phyloP scores from a whole-genome alignment of 768 basidiomycete genomes.

The Collybiopsis confluens region DNA sequence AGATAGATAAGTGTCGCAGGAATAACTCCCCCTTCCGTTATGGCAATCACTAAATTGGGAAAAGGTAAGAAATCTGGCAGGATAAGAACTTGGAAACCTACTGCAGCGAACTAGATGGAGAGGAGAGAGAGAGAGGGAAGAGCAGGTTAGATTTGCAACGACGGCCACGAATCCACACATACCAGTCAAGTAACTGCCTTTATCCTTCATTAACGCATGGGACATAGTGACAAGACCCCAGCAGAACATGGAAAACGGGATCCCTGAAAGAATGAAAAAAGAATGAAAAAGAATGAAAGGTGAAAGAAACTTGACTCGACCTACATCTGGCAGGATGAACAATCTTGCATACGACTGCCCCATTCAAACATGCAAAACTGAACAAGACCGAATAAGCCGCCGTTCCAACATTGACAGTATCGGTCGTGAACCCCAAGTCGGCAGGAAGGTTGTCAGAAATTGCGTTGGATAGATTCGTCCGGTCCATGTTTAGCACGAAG shows the following conservation, averaged over 20 bases:
- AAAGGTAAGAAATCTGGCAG: neutral
- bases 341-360: constrained; percentile 34
- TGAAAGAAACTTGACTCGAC: neutral
- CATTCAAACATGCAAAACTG: constrained; percentile 29
- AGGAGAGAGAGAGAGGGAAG: too few relatives aligned
- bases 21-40: constrained; percentile 38
- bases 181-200: constrained; percentile 32
- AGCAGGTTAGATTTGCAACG: too few relatives aligned
- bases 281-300: too few relatives aligned
- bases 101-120: constrained; percentile 30
- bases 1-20: constrained; percentile 39
- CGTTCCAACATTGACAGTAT: constrained; percentile 33
- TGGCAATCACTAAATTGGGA: constrained; percentile 28
- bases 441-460: constrained; percentile 34
- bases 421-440: constrained; percentile 35
- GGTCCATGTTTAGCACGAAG: constrained; percentile 35
- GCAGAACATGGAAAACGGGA: constrained; percentile 34
- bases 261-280: constrained; percentile 23
- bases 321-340: constrained; percentile 34
- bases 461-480: constrained; percentile 38
- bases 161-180: neutral
- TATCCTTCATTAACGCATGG: constrained; percentile 31
- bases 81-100: constrained; percentile 12
- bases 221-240: constrained; percentile 36
- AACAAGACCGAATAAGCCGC: constrained; percentile 33